Evolutionary conservation across 2,329 filamentous ascomycete species (phyloP), one percentile per base, ranked within the genome.

Genomic region (Calonectria honghensis): DNA sequence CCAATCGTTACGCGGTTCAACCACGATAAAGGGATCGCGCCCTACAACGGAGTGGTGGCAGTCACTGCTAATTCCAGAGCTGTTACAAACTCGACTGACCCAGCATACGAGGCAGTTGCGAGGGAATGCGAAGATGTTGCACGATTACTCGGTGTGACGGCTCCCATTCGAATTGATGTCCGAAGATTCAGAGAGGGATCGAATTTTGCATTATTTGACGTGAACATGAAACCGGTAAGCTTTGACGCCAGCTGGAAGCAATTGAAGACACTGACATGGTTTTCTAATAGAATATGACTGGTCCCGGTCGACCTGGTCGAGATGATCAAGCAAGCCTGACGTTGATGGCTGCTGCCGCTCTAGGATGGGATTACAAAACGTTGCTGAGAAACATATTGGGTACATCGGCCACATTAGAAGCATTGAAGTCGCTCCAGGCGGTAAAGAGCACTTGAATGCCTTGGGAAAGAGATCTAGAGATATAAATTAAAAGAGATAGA

Each of bases 191-290:
- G 73, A 3, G 71, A 82, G 2, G 81, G 80, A 0, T 82, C 80
- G 0, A 80, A 80, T 2, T 90, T 90, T 81, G 86, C 86, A 0
- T 78, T 89, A 24, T 90, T 90, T 75, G 87, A 90, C 79, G 83
- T 90, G 16, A 89, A 89, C 70, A 88, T 90, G 86, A 89, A 90
- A 78, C 88, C 88, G 20, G 86, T 88, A 79, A 82, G 86, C 82
- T 20, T 35, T n/a, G 18, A 70, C 6, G 37, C 11, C 11, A 20
- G 29, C 54, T 61, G 27, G 4, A 70, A 37, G 6, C 6, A 45
- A 20, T 27, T 20, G n/a, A 54, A 29, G n/a, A 48, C 48, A 65
- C 73, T 74, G 18, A 64, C 59, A 18, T 37, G 16, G 39, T 50
- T 32, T 73, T 41, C 68, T 73, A 69, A 65, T 54, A 79, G 76